phyloP scores from a whole-genome alignment of 768 basidiomycete species.

The Dentipellis sp. region DNA sequence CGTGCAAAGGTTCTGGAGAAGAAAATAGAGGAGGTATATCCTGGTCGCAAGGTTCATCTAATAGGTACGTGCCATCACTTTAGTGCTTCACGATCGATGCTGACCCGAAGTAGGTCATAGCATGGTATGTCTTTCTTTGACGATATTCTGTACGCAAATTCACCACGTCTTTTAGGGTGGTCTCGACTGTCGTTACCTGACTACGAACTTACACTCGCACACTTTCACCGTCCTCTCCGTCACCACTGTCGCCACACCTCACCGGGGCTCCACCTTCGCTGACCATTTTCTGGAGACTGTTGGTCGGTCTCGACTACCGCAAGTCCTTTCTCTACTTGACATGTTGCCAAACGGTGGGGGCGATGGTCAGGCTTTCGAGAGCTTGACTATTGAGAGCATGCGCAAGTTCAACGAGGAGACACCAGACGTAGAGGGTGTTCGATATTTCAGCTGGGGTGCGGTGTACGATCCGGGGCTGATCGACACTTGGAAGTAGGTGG shows the following conservation, averaged over 20 bases:
- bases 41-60: slow-evolving; percentile 80
- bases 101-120: slow-evolving; percentile 46
- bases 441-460: slow-evolving; percentile 96
- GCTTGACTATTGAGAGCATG: slow-evolving; percentile 81
- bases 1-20: slow-evolving; percentile 86
- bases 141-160: background rate
- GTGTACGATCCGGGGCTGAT: slow-evolving; percentile 81
- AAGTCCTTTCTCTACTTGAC: slow-evolving; percentile 66
- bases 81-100: background rate
- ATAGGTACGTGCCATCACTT: slow-evolving; percentile 40
- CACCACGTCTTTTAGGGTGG: slow-evolving; percentile 52
- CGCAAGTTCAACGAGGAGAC: slow-evolving; percentile 80
- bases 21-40: slow-evolving; percentile 69
- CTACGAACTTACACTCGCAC: slow-evolving; percentile 70
- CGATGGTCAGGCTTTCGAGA: slow-evolving; percentile 90
- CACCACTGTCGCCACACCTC: slow-evolving; percentile 93
- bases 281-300: slow-evolving; percentile 78
- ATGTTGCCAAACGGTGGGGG: slow-evolving; percentile 88
- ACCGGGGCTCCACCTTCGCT: slow-evolving; percentile 89
- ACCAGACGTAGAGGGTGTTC: slow-evolving; percentile 66
- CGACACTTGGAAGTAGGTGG: slow-evolving; percentile 71
- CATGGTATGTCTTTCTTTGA: slow-evolving; percentile 40
- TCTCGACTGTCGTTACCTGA: slow-evolving; percentile 83
- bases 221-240: slow-evolving; percentile 78
- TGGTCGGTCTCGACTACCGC: slow-evolving; percentile 58